phyloP scores from a whole-genome alignment of 2,329 filamentous ascomycete species.

The Ophiosphaerella narmari region DNA sequence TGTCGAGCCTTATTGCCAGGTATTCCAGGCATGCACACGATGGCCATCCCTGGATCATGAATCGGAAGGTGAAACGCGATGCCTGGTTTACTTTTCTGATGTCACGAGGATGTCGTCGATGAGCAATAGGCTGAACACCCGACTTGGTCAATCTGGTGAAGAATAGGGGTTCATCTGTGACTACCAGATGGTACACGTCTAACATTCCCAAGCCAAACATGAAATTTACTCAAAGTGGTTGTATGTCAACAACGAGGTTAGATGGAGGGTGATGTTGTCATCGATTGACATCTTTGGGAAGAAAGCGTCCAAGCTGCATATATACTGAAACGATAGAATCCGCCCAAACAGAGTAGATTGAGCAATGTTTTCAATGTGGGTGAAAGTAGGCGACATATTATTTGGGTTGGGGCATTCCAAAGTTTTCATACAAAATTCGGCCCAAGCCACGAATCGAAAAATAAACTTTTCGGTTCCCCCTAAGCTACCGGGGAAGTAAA shows the following conservation, averaged over 20 bases:
- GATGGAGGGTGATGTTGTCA: slow-evolving; percentile 11
- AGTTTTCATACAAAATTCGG: too few species aligned
- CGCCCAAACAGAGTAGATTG: too few species aligned
- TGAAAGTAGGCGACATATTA: too few species aligned
- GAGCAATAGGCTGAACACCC: slow-evolving; percentile 27
- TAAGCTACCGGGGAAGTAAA: too few species aligned
- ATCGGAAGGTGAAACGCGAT: slow-evolving; percentile 43
- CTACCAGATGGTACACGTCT: slow-evolving; percentile 12
- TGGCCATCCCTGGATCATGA: slow-evolving; percentile 30
- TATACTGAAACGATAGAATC: too few species aligned
- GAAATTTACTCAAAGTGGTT: slow-evolving; percentile 22
- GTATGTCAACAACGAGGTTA: slow-evolving; percentile 14
- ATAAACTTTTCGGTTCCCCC: too few species aligned
- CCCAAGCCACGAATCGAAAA: too few species aligned
- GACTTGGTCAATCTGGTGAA: slow-evolving; percentile 24
- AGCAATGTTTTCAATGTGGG: too few species aligned
- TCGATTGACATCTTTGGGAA: slow-evolving; percentile 6
- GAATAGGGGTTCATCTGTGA: slow-evolving; percentile 32
- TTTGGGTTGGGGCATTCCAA: too few species aligned
- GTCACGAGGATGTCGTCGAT: slow-evolving; percentile 12
- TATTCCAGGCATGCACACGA: slow-evolving; percentile 16
- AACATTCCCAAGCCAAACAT: neutral
- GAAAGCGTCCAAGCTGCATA: neutral
- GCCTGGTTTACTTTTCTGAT: slow-evolving; percentile 17
- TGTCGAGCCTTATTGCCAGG: neutral